A percentile compares a stretch with the other conserved stretches of the same genome.
phyloP scores from a whole-genome alignment of 2,329 filamentous ascomycete genomes.

The Colletotrichum cereale region DNA sequence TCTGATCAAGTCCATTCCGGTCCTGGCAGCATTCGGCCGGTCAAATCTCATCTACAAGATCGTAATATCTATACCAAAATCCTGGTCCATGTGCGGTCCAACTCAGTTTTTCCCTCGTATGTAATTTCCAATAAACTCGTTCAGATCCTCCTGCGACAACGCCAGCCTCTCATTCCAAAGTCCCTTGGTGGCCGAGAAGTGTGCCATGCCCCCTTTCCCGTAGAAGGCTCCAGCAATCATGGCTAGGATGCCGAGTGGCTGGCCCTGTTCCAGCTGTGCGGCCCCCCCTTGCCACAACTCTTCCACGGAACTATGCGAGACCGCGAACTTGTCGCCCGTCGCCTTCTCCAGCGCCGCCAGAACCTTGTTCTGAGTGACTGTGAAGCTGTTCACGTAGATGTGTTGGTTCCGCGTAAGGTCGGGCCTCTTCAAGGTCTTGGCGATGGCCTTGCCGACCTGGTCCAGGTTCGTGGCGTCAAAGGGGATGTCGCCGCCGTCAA shows the following conservation, averaged over 20 bases:
- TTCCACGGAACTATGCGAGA: slow-evolving; percentile 48
- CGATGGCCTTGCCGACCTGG: slow-evolving; percentile 10
- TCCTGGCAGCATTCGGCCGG: background rate
- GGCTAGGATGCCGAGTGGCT: background rate
- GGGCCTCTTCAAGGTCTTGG: background rate
- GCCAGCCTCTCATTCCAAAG: slow-evolving; percentile 9
- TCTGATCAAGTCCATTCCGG: background rate
- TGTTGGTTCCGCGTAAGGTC: background rate
- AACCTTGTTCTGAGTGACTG: slow-evolving; percentile 68
- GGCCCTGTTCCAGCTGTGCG: background rate
- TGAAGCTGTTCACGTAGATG: slow-evolving; percentile 51
- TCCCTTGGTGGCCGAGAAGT: background rate
- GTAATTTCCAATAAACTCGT: background rate
- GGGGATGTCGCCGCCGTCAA: slow-evolving; percentile 13
- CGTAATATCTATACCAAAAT: background rate
- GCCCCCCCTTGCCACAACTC: background rate
- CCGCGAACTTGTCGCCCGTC: slow-evolving; percentile 63
- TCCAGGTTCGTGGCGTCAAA: slow-evolving; percentile 9
- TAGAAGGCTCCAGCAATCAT: slow-evolving; percentile 15
- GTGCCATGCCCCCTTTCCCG: background rate
- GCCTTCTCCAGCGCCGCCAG: slow-evolving; percentile 64
- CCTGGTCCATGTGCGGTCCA: background rate
- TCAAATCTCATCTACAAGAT: background rate
- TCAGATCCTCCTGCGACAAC: background rate
- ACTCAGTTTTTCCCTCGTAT: background rate